Percentiles rank a stretch among this genome's conserved stretches.
Conservation (phyloP, 768 basidiomycete species). For the Tricholoma matsutake region DNA sequence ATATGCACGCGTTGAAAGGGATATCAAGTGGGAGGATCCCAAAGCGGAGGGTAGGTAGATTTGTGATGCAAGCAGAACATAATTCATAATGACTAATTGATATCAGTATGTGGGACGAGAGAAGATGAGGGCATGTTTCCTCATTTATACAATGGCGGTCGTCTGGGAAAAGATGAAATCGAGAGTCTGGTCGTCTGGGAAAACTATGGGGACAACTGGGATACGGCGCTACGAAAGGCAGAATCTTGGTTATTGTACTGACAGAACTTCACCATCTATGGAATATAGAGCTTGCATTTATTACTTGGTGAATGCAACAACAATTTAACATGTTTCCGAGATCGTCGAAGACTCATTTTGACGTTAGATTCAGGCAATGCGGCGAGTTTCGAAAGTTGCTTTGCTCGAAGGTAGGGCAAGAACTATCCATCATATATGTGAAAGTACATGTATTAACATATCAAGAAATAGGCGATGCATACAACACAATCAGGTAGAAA, state of each 20-base stretch:
- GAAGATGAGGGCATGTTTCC: slow-evolving; percentile 50
- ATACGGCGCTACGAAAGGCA: slow-evolving; percentile 15
- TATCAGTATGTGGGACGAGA: slow-evolving; percentile 38
- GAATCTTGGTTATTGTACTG: slow-evolving; percentile 3
- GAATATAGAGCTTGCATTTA: background rate
- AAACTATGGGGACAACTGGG: slow-evolving; percentile 30
- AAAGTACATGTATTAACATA: background rate
- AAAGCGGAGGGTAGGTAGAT: slow-evolving; percentile 27
- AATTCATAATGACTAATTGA: background rate
- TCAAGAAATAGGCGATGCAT: background rate
- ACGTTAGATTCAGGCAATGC: background rate
- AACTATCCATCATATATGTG: too few species aligned
- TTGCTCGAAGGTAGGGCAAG: background rate
- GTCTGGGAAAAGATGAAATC: slow-evolving; percentile 43
- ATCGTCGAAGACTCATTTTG: background rate
- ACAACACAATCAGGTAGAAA: slow-evolving; percentile 17
- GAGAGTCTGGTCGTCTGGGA: slow-evolving; percentile 36
- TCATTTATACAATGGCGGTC: slow-evolving; percentile 48
- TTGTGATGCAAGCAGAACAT: background rate
- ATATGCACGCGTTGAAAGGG: slow-evolving; percentile 35
- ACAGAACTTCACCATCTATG: background rate
- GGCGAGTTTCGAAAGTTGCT: background rate
- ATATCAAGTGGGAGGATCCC: slow-evolving; percentile 50
- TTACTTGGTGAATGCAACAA: background rate
- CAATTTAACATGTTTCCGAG: background rate